Evolutionary conservation across 1,284 basidiomycete species (phyloP), one percentile per base, ranked within the genome.

Genomic region (Sporisorium graminicola): DNA sequence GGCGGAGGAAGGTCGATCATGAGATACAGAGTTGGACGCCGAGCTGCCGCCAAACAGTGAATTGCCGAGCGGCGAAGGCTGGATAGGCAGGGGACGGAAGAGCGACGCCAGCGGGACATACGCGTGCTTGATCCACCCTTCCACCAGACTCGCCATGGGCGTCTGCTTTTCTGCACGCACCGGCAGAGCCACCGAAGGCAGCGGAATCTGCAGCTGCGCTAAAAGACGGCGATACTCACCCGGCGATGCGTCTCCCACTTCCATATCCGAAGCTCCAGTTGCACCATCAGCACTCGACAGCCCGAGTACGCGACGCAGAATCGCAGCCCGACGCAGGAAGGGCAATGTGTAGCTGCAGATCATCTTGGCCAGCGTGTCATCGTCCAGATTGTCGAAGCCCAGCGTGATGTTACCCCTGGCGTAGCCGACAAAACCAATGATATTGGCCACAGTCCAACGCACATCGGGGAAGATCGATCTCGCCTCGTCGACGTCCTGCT

Each of bases 311-410:
- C 92, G 91, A 74, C 92, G 93, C 10, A 98, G 89, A 43, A 98
- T 93, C 7, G 94, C 91, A 0, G 93, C 93, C 5, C 93, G 90
- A 40, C 95, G 91, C n/a, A 98, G 89, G 89, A 98, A 98, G 1
- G 95, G 95, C 8, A 99, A 88, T 0, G 94, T 95, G 86, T 95
- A 94, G 0, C 91, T 89, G 84, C 96, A 95, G 51, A 98, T 87
- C 55, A 96, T 87, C 86, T 93, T 94, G 82, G 95, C 93, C 58
- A 98, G 81, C 62, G 66, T 81, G 27, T 65, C 69, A 44, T 85
- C 84, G 47, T 82, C 81, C 58, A 83, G 55, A 35, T 81, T 76
- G 66, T 85, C 84, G 51, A 85, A 78, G 33, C 84, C 84, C n/a
- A 85, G 68, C 37, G 83, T 82, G 49, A 85, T 82, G 69, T 85